Base-by-base conservation (phyloP, 2,329 filamentous ascomycete genomes). In the Fusarium decemcellulare region DNA sequence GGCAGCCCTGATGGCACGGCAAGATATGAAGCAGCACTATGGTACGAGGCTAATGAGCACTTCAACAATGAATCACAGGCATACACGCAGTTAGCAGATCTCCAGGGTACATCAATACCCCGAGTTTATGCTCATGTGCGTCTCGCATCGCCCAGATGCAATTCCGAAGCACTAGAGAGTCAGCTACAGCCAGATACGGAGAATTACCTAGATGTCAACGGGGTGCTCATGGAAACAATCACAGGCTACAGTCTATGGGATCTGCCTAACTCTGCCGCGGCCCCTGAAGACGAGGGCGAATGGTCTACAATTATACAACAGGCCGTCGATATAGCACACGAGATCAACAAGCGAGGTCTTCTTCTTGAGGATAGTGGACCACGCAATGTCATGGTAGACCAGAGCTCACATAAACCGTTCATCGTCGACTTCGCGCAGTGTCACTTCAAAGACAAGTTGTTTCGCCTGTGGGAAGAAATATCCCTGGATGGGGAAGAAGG, bases 381-480 rank as follows among this genome's bases (percentile, higher is more conserved):
- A 43, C 54, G 60, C n/a, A 63, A 63, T 15, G 55, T 54, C 27
- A 16, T 63, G 1, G n/a, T 63, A 12, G 9, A 63, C n/a, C 6
- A 58, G 36, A 7, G 4, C 27, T 63, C 42, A 16, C 54, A 63
- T 6, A 10, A 11, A 6, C 47, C 60, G 8, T 63, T 44, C 11
- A 30, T 63, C 16, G 54, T 63, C 29, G 60, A 59, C 40, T 23
- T 63, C 11, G 54, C 53, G 7, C 60, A 59, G 40, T 58, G 54
- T 15, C n/a, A 3, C 2, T 43, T 63, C 42, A 63, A 63, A 39
- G 60, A 59, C 5, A 18, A 44, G 37, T 2, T 64, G 16, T 46
- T 64, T n/a, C n/a, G 44, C 32, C 7, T 7, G n/a, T 51, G 51
- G 50, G n/a, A 15, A 32, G 43, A 15, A 8, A 10, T 42, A n/a